These are phyloP conservation scores for Claviceps humidiphila DNA, from an alignment of 2,329 filamentous ascomycete species.

Conservation along the genomic window DNA sequence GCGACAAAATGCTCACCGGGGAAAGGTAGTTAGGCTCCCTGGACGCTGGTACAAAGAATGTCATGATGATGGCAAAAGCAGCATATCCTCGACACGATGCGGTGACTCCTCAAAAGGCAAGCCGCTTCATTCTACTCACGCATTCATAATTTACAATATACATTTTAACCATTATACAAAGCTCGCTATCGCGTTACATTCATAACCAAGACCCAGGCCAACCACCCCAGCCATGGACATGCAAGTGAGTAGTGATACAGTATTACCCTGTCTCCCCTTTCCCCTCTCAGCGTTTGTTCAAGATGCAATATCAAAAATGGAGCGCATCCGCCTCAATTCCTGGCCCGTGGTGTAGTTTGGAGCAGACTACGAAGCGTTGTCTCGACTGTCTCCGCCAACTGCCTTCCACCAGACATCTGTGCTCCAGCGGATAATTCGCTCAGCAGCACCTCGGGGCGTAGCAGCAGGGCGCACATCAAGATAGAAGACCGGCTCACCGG, in stretches of 20 bases:
- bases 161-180: slow-evolving; percentile 1
- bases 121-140: not conserved
- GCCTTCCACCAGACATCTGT: slow-evolving; percentile 91
- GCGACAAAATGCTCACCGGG: not conserved
- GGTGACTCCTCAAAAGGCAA: not conserved
- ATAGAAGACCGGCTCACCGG: slow-evolving; percentile 87
- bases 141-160: not conserved
- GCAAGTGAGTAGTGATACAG: slow-evolving; percentile 5
- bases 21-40: too few species aligned
- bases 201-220: slow-evolving; percentile 10
- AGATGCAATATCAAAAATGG: not conserved
- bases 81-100: too few species aligned
- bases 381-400: slow-evolving; percentile 54
- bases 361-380: slow-evolving; percentile 13
- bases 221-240: not conserved
- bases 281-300: not conserved
- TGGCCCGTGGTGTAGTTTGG: not conserved
- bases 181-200: slow-evolving; percentile 2
- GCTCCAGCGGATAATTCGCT: slow-evolving; percentile 77
- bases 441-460: slow-evolving; percentile 64
- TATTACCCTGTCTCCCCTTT: not conserved
- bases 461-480: slow-evolving; percentile 87
- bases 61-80: too few species aligned
- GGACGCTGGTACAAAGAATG: too few species aligned
- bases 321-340: slow-evolving; percentile 5